phyloP scores from a whole-genome alignment of 331 rosid species.

The Rhamnella rubrinervis region DNA sequence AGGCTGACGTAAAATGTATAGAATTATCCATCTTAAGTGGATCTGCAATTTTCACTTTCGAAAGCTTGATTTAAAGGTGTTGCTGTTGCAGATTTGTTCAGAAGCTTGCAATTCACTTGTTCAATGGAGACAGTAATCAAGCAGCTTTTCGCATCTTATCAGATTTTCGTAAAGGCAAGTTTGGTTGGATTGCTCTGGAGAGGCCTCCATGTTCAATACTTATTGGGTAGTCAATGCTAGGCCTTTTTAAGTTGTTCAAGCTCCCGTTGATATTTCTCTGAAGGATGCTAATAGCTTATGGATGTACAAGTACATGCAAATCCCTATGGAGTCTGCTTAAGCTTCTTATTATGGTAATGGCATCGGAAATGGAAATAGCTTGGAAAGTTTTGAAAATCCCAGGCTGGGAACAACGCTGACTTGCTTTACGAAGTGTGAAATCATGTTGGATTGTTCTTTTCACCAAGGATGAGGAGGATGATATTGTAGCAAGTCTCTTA shows the following conservation, averaged over 20 bases:
- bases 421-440: too few species aligned
- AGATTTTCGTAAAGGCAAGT: constrained; percentile 85
- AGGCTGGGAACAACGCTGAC: too few species aligned
- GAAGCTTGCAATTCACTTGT: constrained; percentile 69
- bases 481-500: too few species aligned
- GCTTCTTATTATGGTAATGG: background rate
- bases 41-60: background rate
- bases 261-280: background rate
- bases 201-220: constrained; percentile 65
- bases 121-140: constrained; percentile 76
- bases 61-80: background rate
- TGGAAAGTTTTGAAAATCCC: background rate
- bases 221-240: too few species aligned
- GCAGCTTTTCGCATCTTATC: constrained; percentile 73
- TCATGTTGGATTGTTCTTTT: too few species aligned
- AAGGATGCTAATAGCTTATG: background rate
- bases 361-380: background rate
- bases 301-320: background rate
- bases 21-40: background rate
- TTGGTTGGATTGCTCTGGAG: constrained; percentile 91
- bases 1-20: background rate
- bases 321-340: background rate
- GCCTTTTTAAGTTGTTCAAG: constrained; percentile 1
- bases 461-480: too few species aligned
- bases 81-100: constrained; percentile 58